phyloP scores from a whole-genome alignment of 306 rosid species.

The Sicyos edulis region DNA sequence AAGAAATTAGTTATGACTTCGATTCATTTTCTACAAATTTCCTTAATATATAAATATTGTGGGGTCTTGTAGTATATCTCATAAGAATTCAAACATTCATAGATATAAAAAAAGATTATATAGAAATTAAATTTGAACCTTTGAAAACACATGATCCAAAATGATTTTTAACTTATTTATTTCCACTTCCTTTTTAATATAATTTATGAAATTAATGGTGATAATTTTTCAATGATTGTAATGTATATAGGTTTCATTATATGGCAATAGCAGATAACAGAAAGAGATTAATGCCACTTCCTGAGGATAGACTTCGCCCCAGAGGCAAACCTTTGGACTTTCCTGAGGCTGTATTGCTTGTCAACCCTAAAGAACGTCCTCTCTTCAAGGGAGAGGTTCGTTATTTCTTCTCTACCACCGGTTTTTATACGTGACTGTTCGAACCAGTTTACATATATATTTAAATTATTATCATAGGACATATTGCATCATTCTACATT shows the following conservation, averaged over 20 bases:
- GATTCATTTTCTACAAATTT: too few species aligned
- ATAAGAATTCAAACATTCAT: too few species aligned
- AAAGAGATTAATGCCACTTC: constrained; percentile 39
- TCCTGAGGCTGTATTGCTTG: constrained; percentile 44
- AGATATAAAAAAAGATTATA: too few species aligned
- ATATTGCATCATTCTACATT: too few species aligned
- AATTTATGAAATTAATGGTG: neutral
- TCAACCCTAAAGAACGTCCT: constrained; percentile 33
- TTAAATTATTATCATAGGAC: too few species aligned
- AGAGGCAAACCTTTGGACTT: constrained; percentile 42
- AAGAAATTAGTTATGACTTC: too few species aligned
- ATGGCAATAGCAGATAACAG: constrained; percentile 41
- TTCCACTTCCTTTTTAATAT: neutral
- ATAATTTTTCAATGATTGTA: neutral
- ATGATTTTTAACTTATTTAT: too few species aligned
- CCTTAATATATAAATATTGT: too few species aligned
- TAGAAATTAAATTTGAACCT: too few species aligned
- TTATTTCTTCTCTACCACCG: neutral
- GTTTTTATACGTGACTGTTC: neutral
- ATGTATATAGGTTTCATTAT: constrained; percentile 35
- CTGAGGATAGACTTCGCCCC: constrained; percentile 36
- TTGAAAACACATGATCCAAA: too few species aligned
- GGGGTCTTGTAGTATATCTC: too few species aligned
- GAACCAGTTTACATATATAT: too few species aligned
- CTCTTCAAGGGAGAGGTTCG: constrained; percentile 40